phyloP scores from a whole-genome alignment of 225 moss, liverwort and hornwort genomes.

The Thuidium tamariscinum region DNA sequence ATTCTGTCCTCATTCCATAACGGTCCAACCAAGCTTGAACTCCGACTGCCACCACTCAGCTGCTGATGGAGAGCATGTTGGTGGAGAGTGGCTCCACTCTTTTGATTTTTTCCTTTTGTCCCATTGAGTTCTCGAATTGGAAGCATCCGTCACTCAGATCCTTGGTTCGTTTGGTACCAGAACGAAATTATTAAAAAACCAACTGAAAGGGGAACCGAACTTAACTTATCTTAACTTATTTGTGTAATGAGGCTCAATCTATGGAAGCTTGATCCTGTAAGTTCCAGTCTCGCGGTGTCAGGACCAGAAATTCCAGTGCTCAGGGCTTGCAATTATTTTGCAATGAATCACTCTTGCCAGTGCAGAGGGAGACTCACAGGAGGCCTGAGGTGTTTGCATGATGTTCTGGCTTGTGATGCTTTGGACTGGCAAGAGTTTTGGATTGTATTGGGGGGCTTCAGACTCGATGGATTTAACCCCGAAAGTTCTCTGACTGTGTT shows the following conservation, averaged over 20 bases:
- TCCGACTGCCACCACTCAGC: too few relatives aligned
- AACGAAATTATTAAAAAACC: not conserved
- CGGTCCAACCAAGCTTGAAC: not conserved
- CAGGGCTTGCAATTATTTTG: not conserved
- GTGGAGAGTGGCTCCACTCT: not conserved
- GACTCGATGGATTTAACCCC: not conserved
- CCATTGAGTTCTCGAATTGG: not conserved
- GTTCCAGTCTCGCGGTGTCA: not conserved
- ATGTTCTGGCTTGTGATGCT: not conserved
- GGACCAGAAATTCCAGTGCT: not conserved
- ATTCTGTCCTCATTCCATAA: slow-evolving; percentile 7
- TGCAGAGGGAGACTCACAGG: not conserved
- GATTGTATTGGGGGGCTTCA: not conserved
- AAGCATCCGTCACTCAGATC: not conserved
- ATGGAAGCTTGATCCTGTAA: not conserved
- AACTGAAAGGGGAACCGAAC: not conserved
- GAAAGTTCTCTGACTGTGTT: too few relatives aligned
- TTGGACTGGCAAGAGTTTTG: not conserved
- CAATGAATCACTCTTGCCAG: not conserved
- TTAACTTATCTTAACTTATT: not conserved
- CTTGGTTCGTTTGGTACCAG: not conserved
- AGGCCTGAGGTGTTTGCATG: not conserved
- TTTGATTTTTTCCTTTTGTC: not conserved
- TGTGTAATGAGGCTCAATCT: not conserved
- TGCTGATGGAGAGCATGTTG: not conserved